These are phyloP conservation scores for Fonsecaea pedrosoi DNA, from an alignment of 2,329 filamentous ascomycete species.

Conservation along the genomic window DNA sequence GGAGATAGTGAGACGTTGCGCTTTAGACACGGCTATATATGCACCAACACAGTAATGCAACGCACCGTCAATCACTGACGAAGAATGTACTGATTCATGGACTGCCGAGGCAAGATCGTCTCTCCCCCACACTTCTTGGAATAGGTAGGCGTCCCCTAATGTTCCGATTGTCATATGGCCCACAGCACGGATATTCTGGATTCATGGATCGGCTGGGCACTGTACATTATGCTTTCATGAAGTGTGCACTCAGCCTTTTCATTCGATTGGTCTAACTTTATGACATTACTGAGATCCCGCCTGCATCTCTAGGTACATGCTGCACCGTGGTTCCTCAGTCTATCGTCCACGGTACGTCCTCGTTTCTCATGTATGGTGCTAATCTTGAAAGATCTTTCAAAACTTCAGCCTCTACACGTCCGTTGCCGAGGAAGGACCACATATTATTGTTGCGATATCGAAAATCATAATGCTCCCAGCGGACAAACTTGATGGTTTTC, in stretches of 20 bases:
- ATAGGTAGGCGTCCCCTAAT: background rate
- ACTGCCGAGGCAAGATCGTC: constrained; percentile 1
- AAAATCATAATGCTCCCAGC: constrained; percentile 31
- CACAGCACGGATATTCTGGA: background rate
- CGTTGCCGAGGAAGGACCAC: constrained; percentile 32
- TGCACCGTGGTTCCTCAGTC: background rate
- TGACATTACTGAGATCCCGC: background rate
- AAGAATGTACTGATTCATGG: background rate
- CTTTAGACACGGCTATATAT: background rate
- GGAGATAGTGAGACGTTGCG: background rate
- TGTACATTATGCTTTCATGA: background rate
- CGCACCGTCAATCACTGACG: background rate
- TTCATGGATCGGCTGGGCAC: background rate
- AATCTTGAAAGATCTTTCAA: constrained; percentile 19
- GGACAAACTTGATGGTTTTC: constrained; percentile 30
- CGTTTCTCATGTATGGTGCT: constrained; percentile 26
- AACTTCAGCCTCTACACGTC: constrained; percentile 27
- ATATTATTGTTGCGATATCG: constrained; percentile 26
- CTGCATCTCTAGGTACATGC: background rate
- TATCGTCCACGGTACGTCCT: constrained; percentile 26
- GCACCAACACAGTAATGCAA: background rate
- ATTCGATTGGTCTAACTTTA: background rate
- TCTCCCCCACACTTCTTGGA: constrained; percentile 12
- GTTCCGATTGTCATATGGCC: background rate
- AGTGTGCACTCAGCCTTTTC: background rate